Conservation (phyloP, 192 early-diverging fungal genomes). For the Gonapodya prolifera region DNA sequence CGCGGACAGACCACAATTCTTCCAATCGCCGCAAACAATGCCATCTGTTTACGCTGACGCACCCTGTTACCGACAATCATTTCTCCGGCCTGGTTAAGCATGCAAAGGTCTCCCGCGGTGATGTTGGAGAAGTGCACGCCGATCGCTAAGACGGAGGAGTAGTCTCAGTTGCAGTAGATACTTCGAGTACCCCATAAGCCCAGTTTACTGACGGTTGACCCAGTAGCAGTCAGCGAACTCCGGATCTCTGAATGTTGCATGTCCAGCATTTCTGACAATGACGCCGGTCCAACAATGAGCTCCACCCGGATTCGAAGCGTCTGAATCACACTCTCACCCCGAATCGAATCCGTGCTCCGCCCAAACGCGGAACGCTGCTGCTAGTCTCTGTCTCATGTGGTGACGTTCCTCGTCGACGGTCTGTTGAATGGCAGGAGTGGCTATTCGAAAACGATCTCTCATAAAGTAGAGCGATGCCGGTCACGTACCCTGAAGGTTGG, state of each 20-base stretch:
- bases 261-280: constrained; percentile 25
- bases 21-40: not conserved
- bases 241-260: constrained; percentile 44
- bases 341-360: constrained; percentile 41
- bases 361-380: constrained; percentile 44
- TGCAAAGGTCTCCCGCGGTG: constrained; percentile 34
- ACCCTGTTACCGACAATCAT: constrained; percentile 28
- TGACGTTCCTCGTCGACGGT: constrained; percentile 30
- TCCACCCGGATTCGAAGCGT: not conserved
- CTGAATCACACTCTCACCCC: constrained; percentile 12
- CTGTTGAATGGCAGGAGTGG: not conserved
- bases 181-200: too few relatives aligned
- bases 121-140: constrained; percentile 38
- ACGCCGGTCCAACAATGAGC: not conserved
- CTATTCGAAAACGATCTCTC: not conserved
- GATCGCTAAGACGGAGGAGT: constrained; percentile 16
- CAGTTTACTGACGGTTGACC: constrained; percentile 25
- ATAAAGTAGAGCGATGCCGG: not conserved
- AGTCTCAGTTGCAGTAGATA: too few relatives aligned
- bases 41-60: constrained; percentile 43
- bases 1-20: not conserved
- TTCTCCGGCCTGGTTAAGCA: constrained; percentile 36
- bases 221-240: constrained; percentile 42
- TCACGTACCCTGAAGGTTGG: not conserved
- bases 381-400: constrained; percentile 43